Evolutionary conservation across 306 rosid species (phyloP), one percentile per base, ranked within the genome.

Genomic region (Aeschynomene evenia): DNA sequence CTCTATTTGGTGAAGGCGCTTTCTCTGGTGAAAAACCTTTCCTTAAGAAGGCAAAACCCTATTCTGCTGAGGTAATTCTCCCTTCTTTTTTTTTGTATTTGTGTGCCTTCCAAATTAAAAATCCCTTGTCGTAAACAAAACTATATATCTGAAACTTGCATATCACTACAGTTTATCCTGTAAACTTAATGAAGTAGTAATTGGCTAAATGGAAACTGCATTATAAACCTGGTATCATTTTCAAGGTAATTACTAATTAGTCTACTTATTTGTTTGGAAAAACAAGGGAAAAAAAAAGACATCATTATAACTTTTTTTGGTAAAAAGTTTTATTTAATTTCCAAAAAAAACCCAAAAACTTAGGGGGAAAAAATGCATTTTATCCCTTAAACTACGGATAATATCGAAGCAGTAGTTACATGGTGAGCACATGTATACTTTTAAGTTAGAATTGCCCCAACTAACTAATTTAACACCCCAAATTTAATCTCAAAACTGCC

Each of bases 1-100:
- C 81, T 37, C 79, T 91, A 53, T 95, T 91, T 73, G 97, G 99
- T 28, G 97, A 89, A 80, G 99, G 95, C 7, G 89, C 99, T 56
- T 86, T 89, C 75, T 91, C 97, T 5, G 97, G 96, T 62, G 99
- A 91, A 76, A 89, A 72, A 73, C 84, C 85, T 50, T 58, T 76
- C 11, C 36, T 81, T 77, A 91, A 77, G 87, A 95, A 86, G 88
- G 46, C 82, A 51, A 95, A 87, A 61, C 88, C 92, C 57, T 87
- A 91, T 75, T 91, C 97, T 28, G 84, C 91, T 0, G 99, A 95
- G 99, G 99, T 95, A 77, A 56, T 50, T 69, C 3, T 61, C 61
- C n/a, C n/a, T n/a, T n/a, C n/a, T n/a, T 18, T 63, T 56, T 14
- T 52, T 6, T 34, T 51, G 28, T 60, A 40, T 60, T 68, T 57